These are phyloP conservation scores for Colletotrichum sp. DNA, from an alignment of 2,329 filamentous ascomycete species.

Conservation along the genomic window DNA sequence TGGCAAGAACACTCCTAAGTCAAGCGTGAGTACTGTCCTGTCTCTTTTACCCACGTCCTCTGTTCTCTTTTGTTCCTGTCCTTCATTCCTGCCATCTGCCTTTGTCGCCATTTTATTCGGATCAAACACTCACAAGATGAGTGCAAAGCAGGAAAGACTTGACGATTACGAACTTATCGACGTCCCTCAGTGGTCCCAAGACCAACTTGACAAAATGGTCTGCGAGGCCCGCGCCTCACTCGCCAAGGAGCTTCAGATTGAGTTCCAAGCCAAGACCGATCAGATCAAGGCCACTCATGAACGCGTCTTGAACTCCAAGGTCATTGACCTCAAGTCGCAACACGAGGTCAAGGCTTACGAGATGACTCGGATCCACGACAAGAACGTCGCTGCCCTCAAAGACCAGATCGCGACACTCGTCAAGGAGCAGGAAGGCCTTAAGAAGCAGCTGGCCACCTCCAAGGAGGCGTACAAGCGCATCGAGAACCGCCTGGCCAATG, in stretches of 20 bases:
- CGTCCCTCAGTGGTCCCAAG: not conserved
- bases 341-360: not conserved
- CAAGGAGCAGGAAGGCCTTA: not conserved
- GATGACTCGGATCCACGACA: fast-evolving
- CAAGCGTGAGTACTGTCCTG: not conserved
- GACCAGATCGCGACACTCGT: fast-evolving
- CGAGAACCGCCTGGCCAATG: not conserved
- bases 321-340: not conserved
- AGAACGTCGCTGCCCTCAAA: not conserved
- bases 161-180: not conserved
- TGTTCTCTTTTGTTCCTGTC: fast-evolving
- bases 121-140: not conserved
- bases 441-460: not conserved
- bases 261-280: not conserved
- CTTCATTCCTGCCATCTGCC: not conserved
- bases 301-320: not conserved
- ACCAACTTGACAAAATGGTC: fast-evolving
- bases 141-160: not conserved
- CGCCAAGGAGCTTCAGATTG: fast-evolving
- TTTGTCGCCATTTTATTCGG: not conserved
- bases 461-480: not conserved
- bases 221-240: fast-evolving
- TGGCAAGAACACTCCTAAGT: not conserved
- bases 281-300: fast-evolving
- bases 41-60: fast-evolving